phyloP scores from a whole-genome alignment of 352 stramenopile species.

The Halophytophthora polymorphica region DNA sequence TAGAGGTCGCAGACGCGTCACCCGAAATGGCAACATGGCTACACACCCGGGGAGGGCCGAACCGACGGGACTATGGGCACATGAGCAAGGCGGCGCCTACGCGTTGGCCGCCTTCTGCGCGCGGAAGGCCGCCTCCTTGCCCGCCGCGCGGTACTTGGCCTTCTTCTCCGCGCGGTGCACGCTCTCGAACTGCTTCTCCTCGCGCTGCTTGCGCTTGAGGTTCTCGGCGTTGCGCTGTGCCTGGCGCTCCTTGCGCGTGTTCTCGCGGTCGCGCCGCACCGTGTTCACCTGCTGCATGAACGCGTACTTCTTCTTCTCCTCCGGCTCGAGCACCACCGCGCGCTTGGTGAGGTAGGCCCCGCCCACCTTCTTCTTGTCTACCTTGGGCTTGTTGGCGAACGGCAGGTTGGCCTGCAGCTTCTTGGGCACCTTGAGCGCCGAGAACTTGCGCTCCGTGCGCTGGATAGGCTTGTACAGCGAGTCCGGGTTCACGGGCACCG shows the following conservation, averaged over 20 bases:
- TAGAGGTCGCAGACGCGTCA: no score
- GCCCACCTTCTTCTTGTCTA: conserved; percentile 82
- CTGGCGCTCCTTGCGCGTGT: conserved; percentile 93
- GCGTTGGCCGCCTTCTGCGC: conserved; percentile 42
- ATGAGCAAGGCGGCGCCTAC: no score
- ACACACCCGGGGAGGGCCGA: no score
- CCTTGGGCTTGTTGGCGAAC: conserved; percentile 97
- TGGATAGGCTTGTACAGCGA: conserved; percentile 99
- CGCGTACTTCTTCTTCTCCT: conserved; percentile 96
- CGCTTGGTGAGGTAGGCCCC: conserved; percentile 89
- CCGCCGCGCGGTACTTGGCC: conserved; percentile 79
- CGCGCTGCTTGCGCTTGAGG: conserved; percentile 91
- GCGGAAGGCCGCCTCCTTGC: conserved; percentile 67
- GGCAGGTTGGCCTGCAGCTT: conserved; percentile 96
- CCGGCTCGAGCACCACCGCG: conserved; percentile 93
- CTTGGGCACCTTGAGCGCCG: conserved; percentile 93
- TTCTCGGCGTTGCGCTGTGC: conserved; percentile 80
- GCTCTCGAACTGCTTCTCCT: conserved; percentile 88
- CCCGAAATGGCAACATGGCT: no score
- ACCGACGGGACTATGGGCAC: no score
- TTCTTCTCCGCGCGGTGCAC: conserved; percentile 85
- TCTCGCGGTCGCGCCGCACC: conserved; percentile 95
- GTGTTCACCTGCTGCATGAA: conserved; percentile 98
- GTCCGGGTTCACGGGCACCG: conserved; percentile 96
- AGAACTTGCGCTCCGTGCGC: conserved; percentile 91